Evolutionary conservation across 2,329 filamentous ascomycete species (phyloP).

Genomic region (Aureobasidium zeae): DNA sequence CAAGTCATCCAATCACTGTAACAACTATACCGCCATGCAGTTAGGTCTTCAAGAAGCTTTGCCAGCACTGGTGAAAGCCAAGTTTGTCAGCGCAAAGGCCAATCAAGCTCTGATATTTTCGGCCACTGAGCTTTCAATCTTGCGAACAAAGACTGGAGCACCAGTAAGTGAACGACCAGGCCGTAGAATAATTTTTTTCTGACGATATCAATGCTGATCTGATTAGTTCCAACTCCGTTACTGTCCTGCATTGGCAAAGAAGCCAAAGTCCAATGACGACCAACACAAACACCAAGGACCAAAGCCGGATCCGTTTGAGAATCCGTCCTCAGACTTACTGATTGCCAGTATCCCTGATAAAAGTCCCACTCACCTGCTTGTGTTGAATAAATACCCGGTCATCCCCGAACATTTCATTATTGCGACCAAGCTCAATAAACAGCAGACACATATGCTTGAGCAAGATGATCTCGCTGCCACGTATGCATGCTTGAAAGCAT

Average conservation of each 20-base stretch:
- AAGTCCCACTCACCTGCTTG: constrained; percentile 48
- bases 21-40: constrained; percentile 12
- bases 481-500: constrained; percentile 53
- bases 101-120: constrained; percentile 32
- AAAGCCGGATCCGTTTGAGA: constrained; percentile 55
- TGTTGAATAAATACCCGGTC: constrained; percentile 68
- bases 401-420: constrained; percentile 65
- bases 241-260: constrained; percentile 58
- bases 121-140: constrained; percentile 31
- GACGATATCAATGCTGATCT: not conserved
- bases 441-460: constrained; percentile 57
- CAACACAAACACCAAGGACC: constrained; percentile 27
- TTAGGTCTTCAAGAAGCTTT: constrained; percentile 15
- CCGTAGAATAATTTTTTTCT: too few species aligned
- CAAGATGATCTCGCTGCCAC: constrained; percentile 51
- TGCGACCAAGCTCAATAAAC: constrained; percentile 52
- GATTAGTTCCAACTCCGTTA: constrained; percentile 59
- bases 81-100: constrained; percentile 30
- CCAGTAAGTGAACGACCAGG: not conserved
- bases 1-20: not conserved
- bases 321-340: constrained; percentile 46
- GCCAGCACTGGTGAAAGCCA: constrained; percentile 29
- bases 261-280: constrained; percentile 42
- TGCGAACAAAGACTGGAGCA: constrained; percentile 18
- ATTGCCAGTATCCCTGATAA: constrained; percentile 39